Evolutionary conservation across 768 basidiomycete genomes (phyloP).

Genomic region (Clavaria fumosa): DNA sequence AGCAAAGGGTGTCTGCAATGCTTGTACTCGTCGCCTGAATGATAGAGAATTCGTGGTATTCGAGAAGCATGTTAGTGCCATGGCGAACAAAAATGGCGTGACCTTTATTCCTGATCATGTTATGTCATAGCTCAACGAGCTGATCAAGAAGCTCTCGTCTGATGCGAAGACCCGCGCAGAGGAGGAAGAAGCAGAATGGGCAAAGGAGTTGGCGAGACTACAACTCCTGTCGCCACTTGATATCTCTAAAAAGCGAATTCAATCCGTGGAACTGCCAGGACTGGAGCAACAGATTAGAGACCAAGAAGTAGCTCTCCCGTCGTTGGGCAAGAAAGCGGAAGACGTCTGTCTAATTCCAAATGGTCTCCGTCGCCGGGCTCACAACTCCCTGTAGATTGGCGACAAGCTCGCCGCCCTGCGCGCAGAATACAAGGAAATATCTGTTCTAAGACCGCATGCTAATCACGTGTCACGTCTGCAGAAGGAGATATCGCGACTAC

Average conservation of each 20-base stretch:
- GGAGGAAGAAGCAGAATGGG: slow-evolving; percentile 44
- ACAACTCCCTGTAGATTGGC: no score
- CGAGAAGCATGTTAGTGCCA: slow-evolving; percentile 49
- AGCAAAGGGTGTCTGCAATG: slow-evolving; percentile 52
- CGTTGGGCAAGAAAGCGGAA: slow-evolving; percentile 38
- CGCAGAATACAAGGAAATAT: slow-evolving; percentile 44
- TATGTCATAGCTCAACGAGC: slow-evolving; percentile 38
- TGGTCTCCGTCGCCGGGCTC: no score
- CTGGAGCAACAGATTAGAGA: slow-evolving; percentile 46
- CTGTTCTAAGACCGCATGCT: slow-evolving; percentile 44
- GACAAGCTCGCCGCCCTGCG: slow-evolving; percentile 38
- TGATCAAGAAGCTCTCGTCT: slow-evolving; percentile 40
- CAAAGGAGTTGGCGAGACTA: slow-evolving; percentile 35
- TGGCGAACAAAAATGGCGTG: slow-evolving; percentile 3
- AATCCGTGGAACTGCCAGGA: slow-evolving; percentile 44
- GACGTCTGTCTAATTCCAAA: slow-evolving; percentile 46
- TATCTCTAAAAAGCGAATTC: slow-evolving; percentile 37
- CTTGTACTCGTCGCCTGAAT: slow-evolving; percentile 58
- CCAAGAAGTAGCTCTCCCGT: slow-evolving; percentile 39
- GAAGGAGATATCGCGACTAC: slow-evolving; percentile 41
- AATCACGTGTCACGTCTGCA: slow-evolving; percentile 41
- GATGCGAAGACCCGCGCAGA: slow-evolving; percentile 28
- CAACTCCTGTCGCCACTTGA: slow-evolving; percentile 47
- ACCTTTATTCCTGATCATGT: slow-evolving; percentile 3
- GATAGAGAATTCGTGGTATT: slow-evolving; percentile 37